Evolutionary conservation across 2,329 filamentous ascomycete genomes (phyloP), one percentile per base, ranked within the genome.

Genomic region (Calonectria hawksworthii): DNA sequence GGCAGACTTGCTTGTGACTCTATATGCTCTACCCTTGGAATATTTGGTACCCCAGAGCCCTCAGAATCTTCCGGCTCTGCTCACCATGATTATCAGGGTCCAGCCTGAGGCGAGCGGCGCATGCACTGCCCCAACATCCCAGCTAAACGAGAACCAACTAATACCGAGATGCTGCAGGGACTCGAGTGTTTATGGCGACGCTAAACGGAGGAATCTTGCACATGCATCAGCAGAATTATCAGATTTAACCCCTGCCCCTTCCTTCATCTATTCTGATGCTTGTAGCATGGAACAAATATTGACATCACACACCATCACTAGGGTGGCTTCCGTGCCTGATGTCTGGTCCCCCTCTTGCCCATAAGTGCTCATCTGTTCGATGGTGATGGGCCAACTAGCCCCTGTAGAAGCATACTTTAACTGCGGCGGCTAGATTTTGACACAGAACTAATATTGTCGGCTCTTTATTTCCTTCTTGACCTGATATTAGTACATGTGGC

Each of bases 171-270:
- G 26, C 61, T 52, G 38, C 44, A 23, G 36, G 34, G 26, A 44
- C 63, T 65, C 66, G 70, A 51, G 18, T 44, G 16, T 28, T 44
- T 18, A 34, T 30, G 23, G 23, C 13, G 51, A 32, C 28, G 21
- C 80, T 80, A 18, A 87, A 86, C 32, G 44, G 82, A 0, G 86
- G 89, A 14, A 84, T 75, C 10, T 81, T 89, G 1, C 86, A 83
- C 21, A 87, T 88, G 84, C 47, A 74, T 4, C 83, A 84, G 0
- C 82, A 86, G 21, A 70, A 67, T 21, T 16, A 10, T 73, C 76
- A 21, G 83, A 88, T 52, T 73, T 80, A 3, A 83, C 83, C 3
- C 36, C 1, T 21, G 34, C 5, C 6, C 13, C 13, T 6, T 23
- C 13, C 13, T 23, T 61, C 3, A 18, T 10, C 5, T 8, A 14